Percentiles rank a stretch among this genome's conserved stretches.
Conservation (phyloP, 1,284 basidiomycete species). For the Sporisorium scitamineum region DNA sequence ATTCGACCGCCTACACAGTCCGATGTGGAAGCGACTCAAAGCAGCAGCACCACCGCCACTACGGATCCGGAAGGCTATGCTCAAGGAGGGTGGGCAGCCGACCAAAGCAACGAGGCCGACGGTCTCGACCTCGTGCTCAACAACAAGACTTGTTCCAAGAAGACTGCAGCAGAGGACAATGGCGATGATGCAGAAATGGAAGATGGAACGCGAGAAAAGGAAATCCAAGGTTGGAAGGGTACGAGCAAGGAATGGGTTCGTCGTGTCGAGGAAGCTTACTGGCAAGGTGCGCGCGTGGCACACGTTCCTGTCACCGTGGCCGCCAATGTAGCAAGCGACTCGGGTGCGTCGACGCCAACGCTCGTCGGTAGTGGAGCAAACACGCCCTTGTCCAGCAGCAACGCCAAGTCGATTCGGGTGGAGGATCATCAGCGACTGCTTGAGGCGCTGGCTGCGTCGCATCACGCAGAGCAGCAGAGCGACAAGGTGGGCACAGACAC, state of each 20-base stretch:
- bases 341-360: slow-evolving; percentile 37
- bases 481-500: slow-evolving; percentile 13
- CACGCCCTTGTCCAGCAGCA: slow-evolving; percentile 34
- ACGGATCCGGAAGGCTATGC: slow-evolving; percentile 42
- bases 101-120: slow-evolving; percentile 13
- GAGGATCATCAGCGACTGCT: slow-evolving; percentile 35
- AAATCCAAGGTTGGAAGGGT: slow-evolving; percentile 65
- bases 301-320: slow-evolving; percentile 41
- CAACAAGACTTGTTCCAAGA: slow-evolving; percentile 33
- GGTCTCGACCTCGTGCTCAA: slow-evolving; percentile 74
- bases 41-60: background rate
- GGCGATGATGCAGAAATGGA: slow-evolving; percentile 36
- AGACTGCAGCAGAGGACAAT: slow-evolving; percentile 73
- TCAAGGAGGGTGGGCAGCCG: slow-evolving; percentile 31
- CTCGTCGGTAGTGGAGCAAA: slow-evolving; percentile 28
- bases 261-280: slow-evolving; percentile 64
- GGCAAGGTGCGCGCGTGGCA: slow-evolving; percentile 56
- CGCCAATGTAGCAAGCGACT: slow-evolving; percentile 13
- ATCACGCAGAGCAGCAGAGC: background rate
- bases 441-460: slow-evolving; percentile 12
- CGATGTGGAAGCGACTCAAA: slow-evolving; percentile 10
- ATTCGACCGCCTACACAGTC: slow-evolving; percentile 58
- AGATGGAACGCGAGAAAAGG: slow-evolving; percentile 19
- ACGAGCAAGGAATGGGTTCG: slow-evolving; percentile 67
- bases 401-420: slow-evolving; percentile 29